Conservation (phyloP, 2,329 filamentous ascomycete species). For the Fusarium napiforme region DNA sequence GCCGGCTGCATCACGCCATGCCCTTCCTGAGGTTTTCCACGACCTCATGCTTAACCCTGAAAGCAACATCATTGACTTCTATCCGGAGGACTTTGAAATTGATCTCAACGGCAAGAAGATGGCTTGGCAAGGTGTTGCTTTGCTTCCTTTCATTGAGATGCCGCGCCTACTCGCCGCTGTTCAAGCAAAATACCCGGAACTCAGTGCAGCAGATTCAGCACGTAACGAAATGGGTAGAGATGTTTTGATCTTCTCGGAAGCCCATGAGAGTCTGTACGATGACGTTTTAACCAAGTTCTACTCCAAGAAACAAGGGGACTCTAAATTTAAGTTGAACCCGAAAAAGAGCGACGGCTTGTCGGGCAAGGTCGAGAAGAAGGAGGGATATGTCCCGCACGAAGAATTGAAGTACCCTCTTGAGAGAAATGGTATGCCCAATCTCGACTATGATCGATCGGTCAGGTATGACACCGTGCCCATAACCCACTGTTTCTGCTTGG, state of each 20-base stretch:
- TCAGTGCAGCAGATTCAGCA: constrained; percentile 79
- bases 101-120: constrained; percentile 99
- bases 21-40: constrained; percentile 89
- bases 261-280: constrained; percentile 82
- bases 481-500: neutral
- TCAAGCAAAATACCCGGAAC: constrained; percentile 80
- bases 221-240: constrained; percentile 86
- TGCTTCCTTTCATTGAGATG: constrained; percentile 97
- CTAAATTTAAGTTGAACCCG: constrained; percentile 78
- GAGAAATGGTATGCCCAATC: constrained; percentile 74
- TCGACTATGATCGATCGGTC: constrained; percentile 88
- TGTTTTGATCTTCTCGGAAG: constrained; percentile 84
- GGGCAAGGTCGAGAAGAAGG: constrained; percentile 83
- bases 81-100: constrained; percentile 91
- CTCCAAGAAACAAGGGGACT: constrained; percentile 81
- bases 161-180: constrained; percentile 85
- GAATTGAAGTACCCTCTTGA: constrained; percentile 82
- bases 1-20: constrained; percentile 91
- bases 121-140: constrained; percentile 94
- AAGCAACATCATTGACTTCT: constrained; percentile 96
- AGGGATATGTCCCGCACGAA: constrained; percentile 85
- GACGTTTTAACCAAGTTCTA: constrained; percentile 88
- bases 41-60: constrained; percentile 88
- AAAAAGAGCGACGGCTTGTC: constrained; percentile 80
- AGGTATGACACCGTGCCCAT: constrained; percentile 65